Percentiles rank a stretch among this genome's conserved stretches.
Evolutionary conservation across 1,284 basidiomycete genomes (phyloP).

Genomic region (Ganoderma lucidum): DNA sequence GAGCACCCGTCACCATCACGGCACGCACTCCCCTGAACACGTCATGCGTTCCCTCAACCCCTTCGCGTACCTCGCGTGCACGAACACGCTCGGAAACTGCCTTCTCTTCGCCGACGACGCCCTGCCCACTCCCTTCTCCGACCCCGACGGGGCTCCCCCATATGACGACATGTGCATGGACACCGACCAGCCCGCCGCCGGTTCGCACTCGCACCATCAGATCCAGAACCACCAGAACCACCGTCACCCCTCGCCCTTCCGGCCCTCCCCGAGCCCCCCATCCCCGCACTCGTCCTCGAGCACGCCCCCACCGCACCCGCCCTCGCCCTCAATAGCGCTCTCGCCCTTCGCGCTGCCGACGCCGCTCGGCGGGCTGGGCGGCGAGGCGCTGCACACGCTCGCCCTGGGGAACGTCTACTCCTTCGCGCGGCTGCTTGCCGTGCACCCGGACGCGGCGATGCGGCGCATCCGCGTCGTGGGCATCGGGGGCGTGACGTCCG

Average conservation of each 20-base stretch:
- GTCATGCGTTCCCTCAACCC: constrained; percentile 49
- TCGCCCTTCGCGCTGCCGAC: constrained; percentile 64
- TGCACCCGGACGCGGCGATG: constrained; percentile 50
- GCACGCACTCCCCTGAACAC: constrained; percentile 37
- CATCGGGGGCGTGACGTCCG: constrained; percentile 78
- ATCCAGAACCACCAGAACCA: constrained; percentile 9
- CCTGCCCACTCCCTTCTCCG: constrained; percentile 17
- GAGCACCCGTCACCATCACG: constrained; percentile 13
- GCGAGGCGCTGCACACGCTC: constrained; percentile 76
- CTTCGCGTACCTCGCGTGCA: constrained; percentile 63
- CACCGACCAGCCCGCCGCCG: constrained; percentile 18
- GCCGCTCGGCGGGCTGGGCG: constrained; percentile 74
- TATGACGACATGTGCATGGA: constrained; percentile 21
- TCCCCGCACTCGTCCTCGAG: constrained; percentile 20
- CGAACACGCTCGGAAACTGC: constrained; percentile 79
- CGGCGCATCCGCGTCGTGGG: constrained; percentile 69
- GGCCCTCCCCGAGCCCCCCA: constrained; percentile 16
- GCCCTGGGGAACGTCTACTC: constrained; percentile 77
- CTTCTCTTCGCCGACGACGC: constrained; percentile 68
- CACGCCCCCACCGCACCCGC: constrained; percentile 18
- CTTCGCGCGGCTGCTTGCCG: constrained; percentile 60
- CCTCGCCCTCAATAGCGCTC: constrained; percentile 18
- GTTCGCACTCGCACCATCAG: neutral
- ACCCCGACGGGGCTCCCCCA: neutral
- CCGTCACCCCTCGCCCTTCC: constrained; percentile 16